Conservation (phyloP, 139 green algal species). For the Coelastrella sp. region DNA sequence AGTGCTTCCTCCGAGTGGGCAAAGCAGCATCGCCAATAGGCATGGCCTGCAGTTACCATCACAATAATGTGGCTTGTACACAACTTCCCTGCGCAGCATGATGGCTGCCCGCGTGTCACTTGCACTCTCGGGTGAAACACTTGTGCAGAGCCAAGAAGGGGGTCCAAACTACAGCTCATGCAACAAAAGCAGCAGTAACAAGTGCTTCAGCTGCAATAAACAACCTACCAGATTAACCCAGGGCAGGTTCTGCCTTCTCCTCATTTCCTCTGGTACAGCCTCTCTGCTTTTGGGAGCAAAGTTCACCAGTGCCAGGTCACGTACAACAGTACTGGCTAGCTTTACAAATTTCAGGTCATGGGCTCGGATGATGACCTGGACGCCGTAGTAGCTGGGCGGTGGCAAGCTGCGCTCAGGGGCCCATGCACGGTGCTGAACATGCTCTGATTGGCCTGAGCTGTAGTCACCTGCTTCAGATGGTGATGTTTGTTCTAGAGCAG, state of each 20-base stretch:
- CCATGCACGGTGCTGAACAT: not conserved
- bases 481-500: not conserved
- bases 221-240: conserved; percentile 32
- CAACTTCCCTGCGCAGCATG: not conserved
- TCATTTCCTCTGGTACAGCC: not conserved
- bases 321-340: conserved; percentile 30
- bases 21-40: conserved; percentile 16
- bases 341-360: conserved; percentile 48
- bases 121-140: no score
- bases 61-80: not conserved
- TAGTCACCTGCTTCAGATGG: not conserved
- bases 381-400: not conserved
- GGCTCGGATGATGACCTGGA: conserved; percentile 25
- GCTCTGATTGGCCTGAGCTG: not conserved
- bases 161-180: not conserved
- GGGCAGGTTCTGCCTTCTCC: not conserved
- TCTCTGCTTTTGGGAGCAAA: conserved; percentile 40
- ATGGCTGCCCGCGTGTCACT: not conserved
- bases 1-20: conserved; percentile 29
- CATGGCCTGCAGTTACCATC: not conserved
- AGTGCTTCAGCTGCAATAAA: not conserved
- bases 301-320: conserved; percentile 48
- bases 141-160: not conserved
- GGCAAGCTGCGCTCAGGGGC: not conserved
- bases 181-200: not conserved